Conservation (phyloP, 257 asterid genomes). For the Solanum chiquidenum region DNA sequence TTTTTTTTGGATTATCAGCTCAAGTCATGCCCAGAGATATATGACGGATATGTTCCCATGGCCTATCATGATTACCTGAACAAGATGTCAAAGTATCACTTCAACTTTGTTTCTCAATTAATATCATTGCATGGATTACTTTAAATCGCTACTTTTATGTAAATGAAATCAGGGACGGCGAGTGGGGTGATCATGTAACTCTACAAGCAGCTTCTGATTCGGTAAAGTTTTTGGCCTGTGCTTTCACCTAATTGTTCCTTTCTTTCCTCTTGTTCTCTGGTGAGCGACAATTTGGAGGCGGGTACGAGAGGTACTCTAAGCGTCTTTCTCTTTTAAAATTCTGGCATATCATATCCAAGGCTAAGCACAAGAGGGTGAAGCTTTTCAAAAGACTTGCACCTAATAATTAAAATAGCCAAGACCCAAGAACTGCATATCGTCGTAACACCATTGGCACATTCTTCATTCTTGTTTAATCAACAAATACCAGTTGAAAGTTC, state of each 20-base stretch:
- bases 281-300: not conserved
- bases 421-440: not conserved
- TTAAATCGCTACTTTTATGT: not conserved
- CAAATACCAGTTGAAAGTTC: not conserved
- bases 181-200: conserved; percentile 99
- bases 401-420: not conserved
- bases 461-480: not conserved
- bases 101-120: conserved; percentile 2
- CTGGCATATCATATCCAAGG: not conserved
- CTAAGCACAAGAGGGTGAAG: not conserved
- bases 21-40: conserved; percentile 60
- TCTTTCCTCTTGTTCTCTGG: not conserved
- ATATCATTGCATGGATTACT: conserved; percentile 9
- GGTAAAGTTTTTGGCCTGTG: conserved; percentile 29
- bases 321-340: not conserved
- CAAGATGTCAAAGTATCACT: conserved; percentile 76
- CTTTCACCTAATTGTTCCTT: not conserved
- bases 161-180: conserved; percentile 55
- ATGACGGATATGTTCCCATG: conserved; percentile 94
- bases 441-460: not conserved
- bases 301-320: not conserved
- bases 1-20: conserved; percentile 46
- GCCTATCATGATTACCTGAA: conserved; percentile 62
- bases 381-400: not conserved
- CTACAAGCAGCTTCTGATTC: conserved; percentile 98